These are phyloP conservation scores for Boechera retrofracta DNA, from an alignment of 345 rosid genomes.

Conservation along the genomic window DNA sequence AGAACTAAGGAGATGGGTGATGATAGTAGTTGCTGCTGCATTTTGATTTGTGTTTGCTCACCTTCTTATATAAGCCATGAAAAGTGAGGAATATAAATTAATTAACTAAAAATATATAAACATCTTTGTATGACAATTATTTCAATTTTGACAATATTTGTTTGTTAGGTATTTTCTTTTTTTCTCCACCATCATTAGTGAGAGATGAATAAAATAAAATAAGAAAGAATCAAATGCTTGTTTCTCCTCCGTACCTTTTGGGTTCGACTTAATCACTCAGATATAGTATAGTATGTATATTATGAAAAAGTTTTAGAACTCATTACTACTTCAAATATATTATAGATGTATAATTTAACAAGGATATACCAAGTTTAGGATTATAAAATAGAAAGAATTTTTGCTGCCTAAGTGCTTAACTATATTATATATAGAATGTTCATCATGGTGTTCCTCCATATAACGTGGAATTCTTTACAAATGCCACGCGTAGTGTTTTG, in stretches of 20 bases:
- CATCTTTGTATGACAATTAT: constrained; percentile 27
- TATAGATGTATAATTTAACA: neutral
- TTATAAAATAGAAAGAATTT: constrained; percentile 35
- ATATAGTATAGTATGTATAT: constrained; percentile 8
- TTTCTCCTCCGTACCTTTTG: constrained; percentile 51
- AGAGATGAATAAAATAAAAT: constrained; percentile 38
- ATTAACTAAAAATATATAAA: neutral
- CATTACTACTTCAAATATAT: constrained; percentile 10
- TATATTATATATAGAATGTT: constrained; percentile 24
- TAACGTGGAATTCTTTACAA: constrained; percentile 23
- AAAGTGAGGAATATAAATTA: constrained; percentile 22
- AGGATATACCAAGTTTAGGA: constrained; percentile 16
- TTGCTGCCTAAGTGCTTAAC: constrained; percentile 25
- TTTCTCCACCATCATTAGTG: constrained; percentile 54
- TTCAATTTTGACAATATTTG: constrained; percentile 35
- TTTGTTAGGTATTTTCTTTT: constrained; percentile 26
- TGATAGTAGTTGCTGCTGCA: constrained; percentile 51
- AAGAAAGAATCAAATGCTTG: constrained; percentile 46
- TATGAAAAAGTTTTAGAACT: neutral
- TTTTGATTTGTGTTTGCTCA: constrained; percentile 23
- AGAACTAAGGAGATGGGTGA: constrained; percentile 44
- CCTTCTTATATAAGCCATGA: constrained; percentile 43
- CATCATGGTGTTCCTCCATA: constrained; percentile 36
- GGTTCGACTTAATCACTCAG: constrained; percentile 34
- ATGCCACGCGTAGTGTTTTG: constrained; percentile 28